phyloP scores from a whole-genome alignment of 768 basidiomycete species.

The Exidia glandulosa region DNA sequence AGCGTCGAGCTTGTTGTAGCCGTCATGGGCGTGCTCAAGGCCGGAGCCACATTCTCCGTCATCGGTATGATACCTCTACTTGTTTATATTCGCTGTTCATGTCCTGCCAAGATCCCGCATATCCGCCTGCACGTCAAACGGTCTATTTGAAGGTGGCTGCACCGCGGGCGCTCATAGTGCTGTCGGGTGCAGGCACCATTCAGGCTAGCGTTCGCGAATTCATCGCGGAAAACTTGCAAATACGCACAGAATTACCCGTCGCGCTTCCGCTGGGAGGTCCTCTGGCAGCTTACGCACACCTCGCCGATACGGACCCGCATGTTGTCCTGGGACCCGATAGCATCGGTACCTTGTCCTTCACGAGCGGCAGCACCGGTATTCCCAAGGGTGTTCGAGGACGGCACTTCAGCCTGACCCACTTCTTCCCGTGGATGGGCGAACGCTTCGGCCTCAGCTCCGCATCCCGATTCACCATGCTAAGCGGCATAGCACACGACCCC shows the following conservation, averaged over 20 bases:
- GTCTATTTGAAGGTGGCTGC: slow-evolving; percentile 89
- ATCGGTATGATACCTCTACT: slow-evolving; percentile 51
- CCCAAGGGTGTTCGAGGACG: slow-evolving; percentile 96
- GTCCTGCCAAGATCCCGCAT: slow-evolving; percentile 94
- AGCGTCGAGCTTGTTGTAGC: slow-evolving; percentile 95
- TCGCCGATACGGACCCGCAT: slow-evolving; percentile 64
- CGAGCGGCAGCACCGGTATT: slow-evolving; percentile 93
- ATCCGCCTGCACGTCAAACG: slow-evolving; percentile 85
- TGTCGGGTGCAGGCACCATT: slow-evolving; percentile 82
- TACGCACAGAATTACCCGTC: slow-evolving; percentile 81
- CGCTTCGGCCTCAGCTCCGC: slow-evolving; percentile 61
- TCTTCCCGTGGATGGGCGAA: slow-evolving; percentile 99
- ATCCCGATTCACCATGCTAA: slow-evolving; percentile 95
- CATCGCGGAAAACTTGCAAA: slow-evolving; percentile 62
- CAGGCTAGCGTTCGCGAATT: slow-evolving; percentile 75
- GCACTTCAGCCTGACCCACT: slow-evolving; percentile 94
- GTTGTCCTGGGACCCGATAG: slow-evolving; percentile 90
- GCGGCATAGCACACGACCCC: slow-evolving; percentile 97
- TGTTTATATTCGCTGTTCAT: slow-evolving; percentile 1
- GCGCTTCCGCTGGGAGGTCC: background rate
- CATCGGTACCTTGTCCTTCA: slow-evolving; percentile 89
- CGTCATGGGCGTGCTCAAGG: slow-evolving; percentile 92
- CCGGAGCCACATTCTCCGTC: slow-evolving; percentile 93
- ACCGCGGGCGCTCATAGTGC: slow-evolving; percentile 81
- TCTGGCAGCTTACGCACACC: slow-evolving; percentile 39